Evolutionary conservation across 2,329 filamentous ascomycete genomes (phyloP), one percentile per base, ranked within the genome.

Genomic region (Bipolaris victoriae): DNA sequence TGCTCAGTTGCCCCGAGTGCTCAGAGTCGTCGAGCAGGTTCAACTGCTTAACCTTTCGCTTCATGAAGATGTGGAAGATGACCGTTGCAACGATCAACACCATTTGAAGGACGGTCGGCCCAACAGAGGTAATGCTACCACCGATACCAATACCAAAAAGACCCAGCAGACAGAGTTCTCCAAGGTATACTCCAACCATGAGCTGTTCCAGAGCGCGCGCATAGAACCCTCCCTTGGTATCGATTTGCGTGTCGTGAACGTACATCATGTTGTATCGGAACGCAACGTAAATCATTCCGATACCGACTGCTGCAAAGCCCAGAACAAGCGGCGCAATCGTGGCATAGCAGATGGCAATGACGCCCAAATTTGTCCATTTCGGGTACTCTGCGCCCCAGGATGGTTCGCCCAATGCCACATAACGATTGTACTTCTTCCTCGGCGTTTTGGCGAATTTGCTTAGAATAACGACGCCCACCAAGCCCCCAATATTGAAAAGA

Each of bases 381-480:
- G 80, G 80, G 57, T 75, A 81, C 55, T 79, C 79, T 5, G 76
- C 74, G 5, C 78, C 80, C 77, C 78, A 82, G 2, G 73, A 71
- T 0, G 79, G 78, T 7, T 74, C 76, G 11, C 78, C 72, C 55
- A 82, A 79, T 80, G 52, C 79, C 0, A 57, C 15, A 4, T 44
- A 54, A 16, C 49, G 49, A 45, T 37, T 49, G 18, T 57, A 57
- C 33, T 49, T 76, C 70, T 80, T 78, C 20, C 80, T 76, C 11
- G 80, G 80, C 0, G 79, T 81, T 67, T 79, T 80, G 53, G 68
- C 71, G 16, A 65, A 70, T 15, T 94, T 86, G 52, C 84, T 90
- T 61, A 97, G 91, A 2, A 97, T 82, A 49, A 92, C 92, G 60
- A 97, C 89, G 70, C 96, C 82, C 73, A 92, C 94, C 46, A 94